Percentiles rank a stretch among this genome's conserved stretches.
Evolutionary conservation across 148 eudicot species (phyloP).

Genomic region (Simmondsia chinensis): DNA sequence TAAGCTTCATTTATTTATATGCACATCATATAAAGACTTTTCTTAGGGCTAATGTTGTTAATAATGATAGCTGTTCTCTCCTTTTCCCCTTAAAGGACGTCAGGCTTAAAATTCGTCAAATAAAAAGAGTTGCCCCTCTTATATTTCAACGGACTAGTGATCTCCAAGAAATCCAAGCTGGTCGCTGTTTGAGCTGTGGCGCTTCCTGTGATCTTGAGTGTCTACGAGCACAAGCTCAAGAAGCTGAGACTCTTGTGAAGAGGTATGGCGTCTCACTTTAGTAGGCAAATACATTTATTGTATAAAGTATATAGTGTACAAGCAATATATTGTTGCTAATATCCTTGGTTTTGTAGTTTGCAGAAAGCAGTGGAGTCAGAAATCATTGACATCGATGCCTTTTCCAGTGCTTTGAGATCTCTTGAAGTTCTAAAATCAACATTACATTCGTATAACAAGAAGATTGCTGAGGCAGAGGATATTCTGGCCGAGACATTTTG

Average conservation of each 20-base stretch:
- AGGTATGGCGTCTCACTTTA: slow-evolving; percentile 48
- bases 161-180: slow-evolving; percentile 29
- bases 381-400: slow-evolving; percentile 14
- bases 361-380: slow-evolving; percentile 34
- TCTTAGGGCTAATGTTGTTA: not conserved
- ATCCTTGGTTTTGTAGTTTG: slow-evolving; percentile 35
- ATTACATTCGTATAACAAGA: slow-evolving; percentile 76
- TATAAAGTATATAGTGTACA: not conserved
- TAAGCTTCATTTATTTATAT: too few species aligned
- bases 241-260: slow-evolving; percentile 31
- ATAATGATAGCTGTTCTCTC: not conserved
- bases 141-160: slow-evolving; percentile 23
- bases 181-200: slow-evolving; percentile 67
- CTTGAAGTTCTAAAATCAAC: slow-evolving; percentile 35
- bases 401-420: slow-evolving; percentile 42
- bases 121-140: slow-evolving; percentile 36
- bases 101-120: slow-evolving; percentile 19
- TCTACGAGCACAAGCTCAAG: slow-evolving; percentile 19
- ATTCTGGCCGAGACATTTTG: slow-evolving; percentile 64
- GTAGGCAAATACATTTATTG: not conserved
- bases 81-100: slow-evolving; percentile 22
- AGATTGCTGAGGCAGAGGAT: slow-evolving; percentile 81
- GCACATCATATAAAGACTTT: not conserved
- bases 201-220: slow-evolving; percentile 37
- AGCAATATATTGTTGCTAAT: not conserved